Evolutionary conservation across 805 yeast species (phyloP), one percentile per base, ranked within the genome.

Genomic region (Nakazawaea populi): DNA sequence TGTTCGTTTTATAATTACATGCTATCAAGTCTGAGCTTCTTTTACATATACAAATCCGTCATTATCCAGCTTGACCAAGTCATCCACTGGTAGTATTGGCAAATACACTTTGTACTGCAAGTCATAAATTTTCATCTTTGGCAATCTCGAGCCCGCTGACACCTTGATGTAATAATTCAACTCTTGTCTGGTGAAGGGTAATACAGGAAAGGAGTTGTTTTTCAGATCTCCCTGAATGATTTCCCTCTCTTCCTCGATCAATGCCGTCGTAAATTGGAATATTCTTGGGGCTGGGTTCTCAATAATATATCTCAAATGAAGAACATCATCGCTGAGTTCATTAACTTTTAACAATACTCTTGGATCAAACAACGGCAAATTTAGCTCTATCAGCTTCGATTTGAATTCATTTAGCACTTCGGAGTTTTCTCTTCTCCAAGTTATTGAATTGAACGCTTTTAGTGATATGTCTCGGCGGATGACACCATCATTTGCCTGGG

Each of bases 201-300:
- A 64, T 6, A 88, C 76, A 2, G 86, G 75, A 53, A 77, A 69
- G 28, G 56, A 69, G 55, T 51, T 75, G 65, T 48, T 66, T 52
- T 54, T 66, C 49, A 58, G 63, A 66, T 59, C 43, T 57, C 60
- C 28, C 7, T 6, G 7, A 0, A 39, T 35, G 4, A 56, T 60
- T 18, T 54, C 52, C 12, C 54, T 58, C 11, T 55, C 59, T 2
- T 56, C 57, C 9, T 59, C 54, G 6, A 57, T 48, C 18, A 66
- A 51, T 6, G 67, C 50, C 1, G 64, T 59, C 29, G 65, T 58
- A 54, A 86, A 89, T 9, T 81, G 80, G 55, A 89, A 80, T 2
- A 84, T 75, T 42, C 85, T 71, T 2, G 85, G 73, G 0, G 95
- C 85, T 11, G 95, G 90, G 59, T 88, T 88, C 60, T 88, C 96